Evolutionary conservation across 2,329 filamentous ascomycete species (phyloP).

Genomic region (Xylariaceae sp.): DNA sequence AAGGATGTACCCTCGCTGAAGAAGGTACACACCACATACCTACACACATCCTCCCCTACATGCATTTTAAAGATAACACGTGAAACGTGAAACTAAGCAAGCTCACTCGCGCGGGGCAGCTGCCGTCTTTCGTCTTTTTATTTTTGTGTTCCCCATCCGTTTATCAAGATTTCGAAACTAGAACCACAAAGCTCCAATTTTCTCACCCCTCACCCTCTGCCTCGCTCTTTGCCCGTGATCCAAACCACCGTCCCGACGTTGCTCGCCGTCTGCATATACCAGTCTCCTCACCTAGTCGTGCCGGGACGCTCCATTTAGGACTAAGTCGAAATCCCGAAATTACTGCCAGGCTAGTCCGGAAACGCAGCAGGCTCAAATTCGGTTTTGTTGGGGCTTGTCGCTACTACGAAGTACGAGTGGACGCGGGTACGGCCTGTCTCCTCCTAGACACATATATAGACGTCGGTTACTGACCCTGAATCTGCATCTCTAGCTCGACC

Average conservation of each 20-base stretch:
- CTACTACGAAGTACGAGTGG: no score
- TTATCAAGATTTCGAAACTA: constrained; percentile 3
- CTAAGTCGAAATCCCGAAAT: background rate
- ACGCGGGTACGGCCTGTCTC: background rate
- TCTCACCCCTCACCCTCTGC: constrained; percentile 16
- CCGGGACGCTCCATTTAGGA: background rate
- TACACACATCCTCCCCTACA: background rate
- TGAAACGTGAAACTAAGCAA: constrained; percentile 4
- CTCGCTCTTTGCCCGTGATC: background rate
- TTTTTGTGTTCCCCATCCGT: constrained; percentile 6
- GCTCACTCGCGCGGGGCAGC: constrained; percentile 12
- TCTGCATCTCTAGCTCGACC: background rate
- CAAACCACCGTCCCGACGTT: no score
- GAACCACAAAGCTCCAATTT: constrained; percentile 19
- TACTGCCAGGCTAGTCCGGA: background rate
- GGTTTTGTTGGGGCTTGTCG: background rate
- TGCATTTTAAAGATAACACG: background rate
- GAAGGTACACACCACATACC: background rate
- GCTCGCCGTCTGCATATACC: background rate
- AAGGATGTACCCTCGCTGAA: background rate
- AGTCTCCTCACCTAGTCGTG: no score
- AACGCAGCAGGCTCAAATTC: background rate
- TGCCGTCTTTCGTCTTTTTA: constrained; percentile 3
- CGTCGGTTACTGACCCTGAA: constrained; percentile 1
- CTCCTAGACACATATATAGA: background rate